Evolutionary conservation across 345 rosid genomes (phyloP), one percentile per base, ranked within the genome.

Genomic region (Chamaenerion angustifolium): DNA sequence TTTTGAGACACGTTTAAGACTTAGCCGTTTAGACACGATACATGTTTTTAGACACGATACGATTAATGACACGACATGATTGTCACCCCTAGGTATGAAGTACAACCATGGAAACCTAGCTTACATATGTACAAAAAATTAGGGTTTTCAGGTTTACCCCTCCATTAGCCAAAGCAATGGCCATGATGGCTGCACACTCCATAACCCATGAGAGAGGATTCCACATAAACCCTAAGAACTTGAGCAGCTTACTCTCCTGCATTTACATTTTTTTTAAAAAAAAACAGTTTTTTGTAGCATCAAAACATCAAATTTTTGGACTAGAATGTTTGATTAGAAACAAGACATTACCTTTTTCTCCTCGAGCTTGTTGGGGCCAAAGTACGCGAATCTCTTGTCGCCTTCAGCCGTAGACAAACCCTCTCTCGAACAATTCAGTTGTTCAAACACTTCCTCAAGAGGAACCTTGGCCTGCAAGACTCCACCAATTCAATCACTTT

Each of bases 161-260:
- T 46, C 65, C 65, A n/a, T 61, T 61, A 16, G 59, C 65, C 19
- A 61, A 44, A 27, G 55, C 65, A 47, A 61, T 61, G 18, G 65
- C 65, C 65, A 61, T 61, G 21, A 61, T 16, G 7, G 65, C 65
- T 37, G 65, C 65, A 42, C 43, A 25, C 43, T 61, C 65, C 65
- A 61, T 61, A 43, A 61, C 65, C 65, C 65, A 61, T 35, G 65
- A 61, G 7, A 61, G 58, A 42, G 59, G 65, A 35, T 61, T 61
- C 65, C 65, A 61, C 65, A 61, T 61, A 46, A 61, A 61, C 14
- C 65, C 65, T 54, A 61, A 49, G 25, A 61, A 61, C 65, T 61
- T 61, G 44, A 61, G 59, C 16, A 61, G 8, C 49, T 61, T 61
- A 54, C 65, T 54, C 11, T 61, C 65, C 65, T 61, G 65, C 35